phyloP scores from a whole-genome alignment of 2,329 filamentous ascomycete species.

The Cladosporium colombiae region DNA sequence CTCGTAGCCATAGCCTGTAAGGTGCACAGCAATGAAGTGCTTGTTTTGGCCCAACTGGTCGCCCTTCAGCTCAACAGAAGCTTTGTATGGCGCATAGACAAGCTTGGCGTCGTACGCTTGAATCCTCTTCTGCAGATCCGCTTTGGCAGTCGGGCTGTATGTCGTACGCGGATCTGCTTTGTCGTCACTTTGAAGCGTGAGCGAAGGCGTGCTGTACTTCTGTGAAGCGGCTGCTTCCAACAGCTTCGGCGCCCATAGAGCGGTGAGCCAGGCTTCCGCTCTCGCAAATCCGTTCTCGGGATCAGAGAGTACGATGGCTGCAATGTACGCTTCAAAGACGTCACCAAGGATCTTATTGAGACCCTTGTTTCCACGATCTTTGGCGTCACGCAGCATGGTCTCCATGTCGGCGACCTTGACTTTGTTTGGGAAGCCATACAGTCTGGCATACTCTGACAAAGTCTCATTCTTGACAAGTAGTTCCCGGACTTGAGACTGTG shows the following conservation, averaged over 20 bases:
- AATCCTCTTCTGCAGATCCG: conserved; percentile 41
- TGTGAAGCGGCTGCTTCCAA: conserved; percentile 39
- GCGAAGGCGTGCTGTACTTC: conserved; percentile 17
- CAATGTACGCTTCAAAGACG: conserved; percentile 88
- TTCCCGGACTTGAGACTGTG: conserved; percentile 75
- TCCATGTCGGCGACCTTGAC: conserved; percentile 53
- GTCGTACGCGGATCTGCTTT: conserved; percentile 32
- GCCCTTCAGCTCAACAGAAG: conserved; percentile 57
- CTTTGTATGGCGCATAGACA: conserved; percentile 52
- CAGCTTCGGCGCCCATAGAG: conserved; percentile 71
- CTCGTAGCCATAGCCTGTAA: conserved; percentile 69
- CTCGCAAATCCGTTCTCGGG: conserved; percentile 61
- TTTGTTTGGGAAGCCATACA: conserved; percentile 69
- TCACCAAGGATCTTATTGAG: conserved; percentile 77
- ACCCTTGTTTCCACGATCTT: conserved; percentile 50
- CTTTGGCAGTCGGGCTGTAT: conserved; percentile 43
- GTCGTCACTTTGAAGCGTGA: conserved; percentile 30
- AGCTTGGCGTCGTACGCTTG: conserved; percentile 39
- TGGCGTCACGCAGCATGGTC: conserved; percentile 28
- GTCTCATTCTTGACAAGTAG: conserved; percentile 78
- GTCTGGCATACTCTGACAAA: conserved; percentile 66
- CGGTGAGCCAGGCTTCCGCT: conserved; percentile 70
- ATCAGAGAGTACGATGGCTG: conserved; percentile 71
- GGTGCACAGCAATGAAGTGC: conserved; percentile 64
- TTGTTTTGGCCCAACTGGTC: conserved; percentile 49